Evolutionary conservation across 345 rosid genomes (phyloP), one percentile per base, ranked within the genome.

Genomic region (Arabis hirsuta): DNA sequence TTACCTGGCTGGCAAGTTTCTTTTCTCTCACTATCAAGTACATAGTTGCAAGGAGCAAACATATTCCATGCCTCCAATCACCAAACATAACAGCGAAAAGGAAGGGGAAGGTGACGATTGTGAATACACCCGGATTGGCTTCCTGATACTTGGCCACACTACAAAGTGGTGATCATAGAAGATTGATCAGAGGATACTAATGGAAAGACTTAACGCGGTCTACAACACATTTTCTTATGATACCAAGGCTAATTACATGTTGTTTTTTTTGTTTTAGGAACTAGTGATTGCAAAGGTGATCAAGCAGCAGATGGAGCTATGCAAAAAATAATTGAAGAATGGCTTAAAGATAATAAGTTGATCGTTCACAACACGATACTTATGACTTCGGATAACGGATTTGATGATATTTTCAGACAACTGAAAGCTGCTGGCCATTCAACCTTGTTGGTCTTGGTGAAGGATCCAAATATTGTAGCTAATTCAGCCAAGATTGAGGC

Each of bases 61-160:
- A 96, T 71, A 96, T 90, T 78, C 99, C 99, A 81, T 91, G 99
- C 2, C 99, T 98, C 99, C 98, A 95, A 69, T 95, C 99, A 76
- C 99, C 99, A 83, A 95, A 91, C 99, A 95, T 95, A 78, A 91
- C 92, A 43, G 99, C 99, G 67, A 95, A 95, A 57, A 96, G 96
- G 79, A 96, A 96, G 32, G 99, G 98, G 71, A 96, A 96, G 64
- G 98, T 92, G 70, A 90, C 76, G 42, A 96, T 64, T 12, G 99
- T 95, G 81, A 32, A 87, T 73, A 95, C 93, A 73, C 88, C 92
- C 11, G 99, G 98, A 83, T 95, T 95, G 62, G 92, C 96, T 85
- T 91, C 98, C 74, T 91, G 98, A 83, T 91, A 91, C 85, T 61
- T 88, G 26, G 98, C 96, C 81, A 95, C 91, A 67, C 99, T 95